Evolutionary conservation across 2,329 filamentous ascomycete genomes (phyloP).

Genomic region (Aspergillus spinulosporus): DNA sequence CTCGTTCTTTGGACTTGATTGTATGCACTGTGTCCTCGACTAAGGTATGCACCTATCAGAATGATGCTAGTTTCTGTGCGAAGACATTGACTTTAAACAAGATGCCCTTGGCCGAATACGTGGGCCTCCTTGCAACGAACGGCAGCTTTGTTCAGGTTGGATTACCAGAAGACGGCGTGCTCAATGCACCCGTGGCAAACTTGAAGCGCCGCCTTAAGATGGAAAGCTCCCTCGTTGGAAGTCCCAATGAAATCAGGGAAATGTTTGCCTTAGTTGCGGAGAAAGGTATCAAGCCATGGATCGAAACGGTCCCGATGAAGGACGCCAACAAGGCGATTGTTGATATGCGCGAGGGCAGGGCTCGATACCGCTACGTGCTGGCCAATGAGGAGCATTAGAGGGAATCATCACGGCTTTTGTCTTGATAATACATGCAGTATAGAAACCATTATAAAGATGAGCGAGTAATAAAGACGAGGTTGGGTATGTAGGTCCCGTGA

Average conservation of each 20-base stretch:
- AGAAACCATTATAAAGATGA: background rate
- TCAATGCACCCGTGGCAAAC: conserved; percentile 56
- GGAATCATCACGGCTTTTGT: background rate
- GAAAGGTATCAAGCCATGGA: conserved; percentile 45
- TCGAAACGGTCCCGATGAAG: conserved; percentile 45
- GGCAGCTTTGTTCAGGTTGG: conserved; percentile 67
- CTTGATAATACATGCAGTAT: conserved; percentile 12
- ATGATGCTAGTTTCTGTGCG: background rate
- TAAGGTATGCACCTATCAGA: conserved; percentile 35
- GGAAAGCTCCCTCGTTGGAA: conserved; percentile 48
- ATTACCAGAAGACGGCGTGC: conserved; percentile 59
- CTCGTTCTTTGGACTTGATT: conserved; percentile 56
- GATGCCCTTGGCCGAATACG: conserved; percentile 65
- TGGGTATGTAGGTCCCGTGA: background rate
- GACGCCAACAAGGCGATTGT: conserved; percentile 47
- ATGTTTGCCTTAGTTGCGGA: conserved; percentile 47
- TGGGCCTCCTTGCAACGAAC: conserved; percentile 58
- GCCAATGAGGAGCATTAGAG: conserved; percentile 38
- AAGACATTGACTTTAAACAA: conserved; percentile 14
- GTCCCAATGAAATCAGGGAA: conserved; percentile 43
- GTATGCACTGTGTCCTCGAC: conserved; percentile 57
- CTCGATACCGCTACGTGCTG: conserved; percentile 50
- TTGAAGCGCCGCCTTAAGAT: conserved; percentile 59
- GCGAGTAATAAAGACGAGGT: background rate
- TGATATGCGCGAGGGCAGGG: conserved; percentile 48